phyloP scores from a whole-genome alignment of 345 rosid species.

The Stellera chamaejasme region DNA sequence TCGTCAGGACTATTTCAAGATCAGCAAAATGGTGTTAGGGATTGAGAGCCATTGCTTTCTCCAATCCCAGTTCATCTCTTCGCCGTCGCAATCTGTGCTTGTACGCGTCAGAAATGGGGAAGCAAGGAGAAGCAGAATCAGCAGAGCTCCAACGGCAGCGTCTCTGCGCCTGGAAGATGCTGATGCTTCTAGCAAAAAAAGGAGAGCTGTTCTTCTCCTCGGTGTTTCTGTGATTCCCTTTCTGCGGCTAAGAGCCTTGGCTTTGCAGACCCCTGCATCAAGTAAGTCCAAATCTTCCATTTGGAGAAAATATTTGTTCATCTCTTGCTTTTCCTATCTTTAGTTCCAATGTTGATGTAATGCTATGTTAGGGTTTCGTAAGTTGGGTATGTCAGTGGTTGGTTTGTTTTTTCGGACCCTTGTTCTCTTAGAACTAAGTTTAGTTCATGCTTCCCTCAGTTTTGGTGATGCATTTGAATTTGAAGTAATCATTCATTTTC shows the following conservation, averaged over 20 bases:
- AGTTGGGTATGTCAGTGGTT: background rate
- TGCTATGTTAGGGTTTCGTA: background rate
- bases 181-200: constrained; percentile 22
- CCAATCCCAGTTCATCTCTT: constrained; percentile 26
- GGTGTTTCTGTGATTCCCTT: constrained; percentile 72
- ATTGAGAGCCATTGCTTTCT: constrained; percentile 39
- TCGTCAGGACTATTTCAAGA: too few relatives aligned
- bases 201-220: constrained; percentile 51
- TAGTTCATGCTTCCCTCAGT: too few relatives aligned
- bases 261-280: constrained; percentile 24
- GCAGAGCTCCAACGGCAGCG: constrained; percentile 24
- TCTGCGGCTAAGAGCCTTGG: constrained; percentile 37
- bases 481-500: too few relatives aligned
- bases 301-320: background rate
- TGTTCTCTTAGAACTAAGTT: too few relatives aligned
- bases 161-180: constrained; percentile 22
- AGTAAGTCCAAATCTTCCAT: constrained; percentile 21
- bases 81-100: constrained; percentile 26
- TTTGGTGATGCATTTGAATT: too few relatives aligned
- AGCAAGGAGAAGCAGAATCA: constrained; percentile 21
- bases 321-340: background rate
- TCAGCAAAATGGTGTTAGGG: constrained; percentile 27
- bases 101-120: constrained; percentile 25
- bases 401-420: background rate
- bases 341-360: background rate